A percentile compares a stretch with the other conserved stretches of the same genome.
These are phyloP conservation scores for Quercus tomentella DNA, from an alignment of 331 rosid species.

Conservation along the genomic window DNA sequence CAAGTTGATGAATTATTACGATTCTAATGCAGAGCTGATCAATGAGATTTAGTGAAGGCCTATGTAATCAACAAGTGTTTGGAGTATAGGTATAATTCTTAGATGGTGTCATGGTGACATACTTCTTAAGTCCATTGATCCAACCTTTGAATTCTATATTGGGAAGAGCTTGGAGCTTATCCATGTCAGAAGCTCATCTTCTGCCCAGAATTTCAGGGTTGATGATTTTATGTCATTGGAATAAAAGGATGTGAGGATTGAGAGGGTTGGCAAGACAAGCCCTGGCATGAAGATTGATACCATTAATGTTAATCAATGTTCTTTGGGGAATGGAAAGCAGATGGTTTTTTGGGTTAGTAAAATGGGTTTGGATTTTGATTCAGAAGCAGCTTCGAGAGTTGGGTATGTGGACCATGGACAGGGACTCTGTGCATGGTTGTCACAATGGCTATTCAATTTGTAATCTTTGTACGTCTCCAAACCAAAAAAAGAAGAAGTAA, in stretches of 20 bases:
- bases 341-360: slow-evolving; percentile 56
- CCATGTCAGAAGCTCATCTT: slow-evolving; percentile 44
- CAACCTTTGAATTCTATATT: slow-evolving; percentile 27
- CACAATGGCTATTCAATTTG: slow-evolving; percentile 8
- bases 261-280: slow-evolving; percentile 36
- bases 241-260: slow-evolving; percentile 36
- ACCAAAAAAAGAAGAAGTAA: too few relatives aligned
- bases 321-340: slow-evolving; percentile 44
- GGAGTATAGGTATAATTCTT: slow-evolving; percentile 44
- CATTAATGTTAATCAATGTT: slow-evolving; percentile 24
- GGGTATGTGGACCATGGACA: slow-evolving; percentile 60
- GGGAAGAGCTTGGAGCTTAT: slow-evolving; percentile 54
- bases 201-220: slow-evolving; percentile 45
- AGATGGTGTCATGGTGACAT: slow-evolving; percentile 44
- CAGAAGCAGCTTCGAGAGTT: slow-evolving; percentile 51
- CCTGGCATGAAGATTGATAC: slow-evolving; percentile 31
- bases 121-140: slow-evolving; percentile 22
- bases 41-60: slow-evolving; percentile 45
- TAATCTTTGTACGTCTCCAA: background rate
- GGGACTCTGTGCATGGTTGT: slow-evolving; percentile 67
- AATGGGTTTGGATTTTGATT: slow-evolving; percentile 31
- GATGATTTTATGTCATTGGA: slow-evolving; percentile 37
- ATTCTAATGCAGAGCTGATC: slow-evolving; percentile 25
- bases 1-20: slow-evolving; percentile 29
- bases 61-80: slow-evolving; percentile 46